Evolutionary conservation across 805 yeast species (phyloP), one percentile per base, ranked within the genome.

Genomic region (Dipodascus albidus): DNA sequence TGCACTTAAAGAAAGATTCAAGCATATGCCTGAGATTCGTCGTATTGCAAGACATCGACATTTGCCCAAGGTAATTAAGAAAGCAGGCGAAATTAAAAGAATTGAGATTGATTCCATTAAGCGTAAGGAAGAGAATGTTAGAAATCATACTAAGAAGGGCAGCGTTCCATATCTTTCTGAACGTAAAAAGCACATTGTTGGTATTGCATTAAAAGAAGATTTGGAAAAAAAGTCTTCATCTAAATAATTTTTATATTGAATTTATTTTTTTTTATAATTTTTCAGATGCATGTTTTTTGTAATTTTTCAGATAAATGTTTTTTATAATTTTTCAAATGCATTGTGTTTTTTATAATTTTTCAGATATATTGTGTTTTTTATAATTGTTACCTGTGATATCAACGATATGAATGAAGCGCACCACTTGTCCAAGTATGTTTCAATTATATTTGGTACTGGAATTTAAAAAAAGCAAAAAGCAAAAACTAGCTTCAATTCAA

Each of bases 1-100:
- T 52, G 91, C 95, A 50, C 78, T 93, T 68, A 90, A 90, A 70
- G 95, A 91, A 64, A 79, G 96, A 66, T 93, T 80, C 76, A 87
- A 87, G 72, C 83, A 83, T 72, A 90, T 93, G 98, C 99, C 99
- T 1, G 99, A 93, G 69, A 85, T 93, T 64, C 81, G 80, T 64
- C 78, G 97, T 62, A 93, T 93, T 57, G 73, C 88, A 24, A 81
- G 90, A 69, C 98, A 93, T 71, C 81, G 99, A 68, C 97, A 93
- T 66, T 75, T 91, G 52, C 99, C 99, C 21, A 72, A 73, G 55
- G 86, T 84, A 50, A 79, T 93, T 60, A 91, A 90, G 78, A 87
- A 84, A 68, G 96, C 97, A 42, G 78, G 78, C 47, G 96, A 90
- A 57, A 87, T 87, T 67, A 91, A 93, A 73, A 70, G 81, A 19